Percentiles rank a stretch among this genome's conserved stretches.
Evolutionary conservation across 805 yeast species (phyloP).

Genomic region (Saccharomycopsis fermentans): DNA sequence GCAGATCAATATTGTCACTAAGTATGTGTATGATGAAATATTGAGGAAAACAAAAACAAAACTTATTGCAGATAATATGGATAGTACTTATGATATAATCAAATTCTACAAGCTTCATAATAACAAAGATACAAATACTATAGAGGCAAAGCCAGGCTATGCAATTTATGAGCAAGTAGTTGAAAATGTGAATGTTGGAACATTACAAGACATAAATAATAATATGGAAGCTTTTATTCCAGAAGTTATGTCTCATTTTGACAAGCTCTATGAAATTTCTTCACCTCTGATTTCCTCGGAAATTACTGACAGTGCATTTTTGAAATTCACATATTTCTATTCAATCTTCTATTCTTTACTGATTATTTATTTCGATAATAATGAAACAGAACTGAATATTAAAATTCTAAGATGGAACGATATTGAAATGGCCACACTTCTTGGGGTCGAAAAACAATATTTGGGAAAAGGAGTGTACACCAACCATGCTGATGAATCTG

Average conservation of each 20-base stretch:
- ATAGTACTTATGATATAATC: conserved; percentile 59
- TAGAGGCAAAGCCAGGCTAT: conserved; percentile 29
- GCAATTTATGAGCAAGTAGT: conserved; percentile 53
- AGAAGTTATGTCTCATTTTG: conserved; percentile 48
- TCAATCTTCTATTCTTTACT: conserved; percentile 29
- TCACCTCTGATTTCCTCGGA: conserved; percentile 55
- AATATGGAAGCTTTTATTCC: conserved; percentile 46
- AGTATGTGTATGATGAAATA: conserved; percentile 37
- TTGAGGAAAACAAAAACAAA: conserved; percentile 43
- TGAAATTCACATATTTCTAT: conserved; percentile 36
- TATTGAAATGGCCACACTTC: conserved; percentile 51
- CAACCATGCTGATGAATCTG: neutral
- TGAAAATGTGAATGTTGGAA: neutral
- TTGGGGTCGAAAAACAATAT: conserved; percentile 46
- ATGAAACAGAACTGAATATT: conserved; percentile 19
- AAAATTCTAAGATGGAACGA: conserved; percentile 42
- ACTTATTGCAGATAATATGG: conserved; percentile 53
- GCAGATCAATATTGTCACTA: conserved; percentile 31
- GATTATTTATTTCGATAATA: conserved; percentile 26
- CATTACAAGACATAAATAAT: conserved; percentile 28
- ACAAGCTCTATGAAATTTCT: conserved; percentile 44
- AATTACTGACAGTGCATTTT: conserved; percentile 40
- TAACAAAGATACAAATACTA: neutral
- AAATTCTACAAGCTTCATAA: conserved; percentile 27
- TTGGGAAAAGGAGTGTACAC: neutral